These are phyloP conservation scores for Bonia amplexicaulis DNA, from an alignment of 176 grass and related monocot genomes.

Conservation along the genomic window DNA sequence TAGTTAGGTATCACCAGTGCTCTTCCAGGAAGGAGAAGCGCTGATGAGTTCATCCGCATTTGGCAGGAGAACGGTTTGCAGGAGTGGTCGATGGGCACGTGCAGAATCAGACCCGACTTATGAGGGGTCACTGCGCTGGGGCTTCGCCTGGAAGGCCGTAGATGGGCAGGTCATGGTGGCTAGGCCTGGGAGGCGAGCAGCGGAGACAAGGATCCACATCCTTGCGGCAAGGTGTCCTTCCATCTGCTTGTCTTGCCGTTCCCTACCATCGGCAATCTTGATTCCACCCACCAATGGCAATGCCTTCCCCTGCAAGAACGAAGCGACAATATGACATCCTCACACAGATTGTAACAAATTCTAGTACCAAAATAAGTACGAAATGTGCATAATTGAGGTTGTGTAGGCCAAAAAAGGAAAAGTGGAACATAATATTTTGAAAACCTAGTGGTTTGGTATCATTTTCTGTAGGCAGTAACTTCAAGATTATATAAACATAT, in stretches of 20 bases:
- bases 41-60: not conserved
- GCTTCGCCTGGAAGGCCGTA: not conserved
- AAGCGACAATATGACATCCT: not conserved
- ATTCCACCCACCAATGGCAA: not conserved
- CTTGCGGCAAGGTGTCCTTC: not conserved
- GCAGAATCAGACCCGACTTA: constrained; percentile 27
- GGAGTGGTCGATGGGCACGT: constrained; percentile 48
- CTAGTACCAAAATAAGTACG: not conserved
- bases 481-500: not conserved
- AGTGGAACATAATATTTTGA: not conserved
- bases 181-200: not conserved
- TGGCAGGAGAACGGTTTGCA: constrained; percentile 13
- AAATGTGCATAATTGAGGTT: not conserved
- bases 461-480: not conserved
- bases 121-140: not conserved
- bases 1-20: constrained; percentile 10
- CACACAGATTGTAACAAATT: not conserved
- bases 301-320: constrained; percentile 10
- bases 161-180: not conserved
- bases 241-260: not conserved
- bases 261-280: not conserved
- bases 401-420: not conserved
- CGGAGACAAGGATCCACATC: not conserved
- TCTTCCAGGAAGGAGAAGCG: constrained; percentile 2
- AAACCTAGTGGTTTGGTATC: not conserved